phyloP scores from a whole-genome alignment of 192 early-diverging fungal species.

The Mortierella alpina region DNA sequence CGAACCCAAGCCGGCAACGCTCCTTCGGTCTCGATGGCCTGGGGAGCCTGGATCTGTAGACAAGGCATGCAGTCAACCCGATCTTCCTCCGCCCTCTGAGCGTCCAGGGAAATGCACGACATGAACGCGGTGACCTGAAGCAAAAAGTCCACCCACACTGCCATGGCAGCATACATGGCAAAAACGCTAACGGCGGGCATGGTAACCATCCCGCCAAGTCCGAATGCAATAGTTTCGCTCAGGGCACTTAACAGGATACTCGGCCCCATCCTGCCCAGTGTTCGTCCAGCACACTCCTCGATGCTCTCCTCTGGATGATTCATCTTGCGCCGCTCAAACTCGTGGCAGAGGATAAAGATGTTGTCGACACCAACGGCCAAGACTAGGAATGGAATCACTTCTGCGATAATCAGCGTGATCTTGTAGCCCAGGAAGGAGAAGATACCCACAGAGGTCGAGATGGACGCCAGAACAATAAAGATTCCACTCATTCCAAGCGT shows the following conservation, averaged over 20 bases:
- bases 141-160: conserved; percentile 72
- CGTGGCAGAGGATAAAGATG: conserved; percentile 75
- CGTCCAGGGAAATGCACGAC: conserved; percentile 68
- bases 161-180: conserved; percentile 73
- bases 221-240: conserved; percentile 74
- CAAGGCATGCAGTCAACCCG: conserved; percentile 68
- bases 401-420: conserved; percentile 73
- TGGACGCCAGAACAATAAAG: conserved; percentile 68
- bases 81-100: conserved; percentile 62
- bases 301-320: conserved; percentile 60
- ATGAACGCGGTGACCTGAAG: conserved; percentile 73
- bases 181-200: conserved; percentile 80
- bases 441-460: conserved; percentile 69
- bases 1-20: conserved; percentile 55
- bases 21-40: conserved; percentile 60
- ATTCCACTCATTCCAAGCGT: conserved; percentile 69
- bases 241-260: conserved; percentile 68
- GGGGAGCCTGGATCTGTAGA: conserved; percentile 57
- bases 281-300: conserved; percentile 66
- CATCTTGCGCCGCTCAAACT: conserved; percentile 62
- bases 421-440: conserved; percentile 71
- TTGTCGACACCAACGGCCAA: conserved; percentile 77
- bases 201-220: conserved; percentile 67
- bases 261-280: conserved; percentile 70
- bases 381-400: conserved; percentile 76